These are phyloP conservation scores for Teunomyces stri DNA, from an alignment of 805 yeast genomes.

Conservation along the genomic window DNA sequence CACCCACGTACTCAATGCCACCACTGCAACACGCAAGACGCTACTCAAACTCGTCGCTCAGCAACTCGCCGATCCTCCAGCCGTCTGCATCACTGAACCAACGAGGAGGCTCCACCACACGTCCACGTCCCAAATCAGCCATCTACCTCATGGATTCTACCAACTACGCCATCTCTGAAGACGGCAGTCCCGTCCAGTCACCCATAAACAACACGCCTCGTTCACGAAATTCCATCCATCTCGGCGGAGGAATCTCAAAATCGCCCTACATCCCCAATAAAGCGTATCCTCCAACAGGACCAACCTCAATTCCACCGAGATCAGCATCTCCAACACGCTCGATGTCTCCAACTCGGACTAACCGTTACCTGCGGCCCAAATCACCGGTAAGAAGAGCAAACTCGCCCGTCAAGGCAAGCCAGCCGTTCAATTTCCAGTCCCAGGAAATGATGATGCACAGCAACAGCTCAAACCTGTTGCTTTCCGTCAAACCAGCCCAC, in stretches of 20 bases:
- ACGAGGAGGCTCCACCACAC: slow-evolving; percentile 7
- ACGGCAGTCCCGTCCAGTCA: slow-evolving; percentile 17
- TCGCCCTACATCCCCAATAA: slow-evolving; percentile 16
- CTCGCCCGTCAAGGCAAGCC: slow-evolving; percentile 24
- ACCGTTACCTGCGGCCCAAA: slow-evolving; percentile 27
- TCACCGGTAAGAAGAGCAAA: slow-evolving; percentile 26
- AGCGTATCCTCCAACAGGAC: slow-evolving; percentile 20
- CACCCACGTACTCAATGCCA: slow-evolving; percentile 8
- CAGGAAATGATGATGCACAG: slow-evolving; percentile 38
- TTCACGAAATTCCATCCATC: slow-evolving; percentile 20
- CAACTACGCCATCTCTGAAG: slow-evolving; percentile 28
- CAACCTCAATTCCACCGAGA: slow-evolving; percentile 14
- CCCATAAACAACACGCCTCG: slow-evolving; percentile 17
- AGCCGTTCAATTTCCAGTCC: slow-evolving; percentile 68
- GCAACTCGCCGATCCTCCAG: slow-evolving; percentile 20
- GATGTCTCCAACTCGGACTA: slow-evolving; percentile 25
- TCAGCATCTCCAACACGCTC: slow-evolving; percentile 29
- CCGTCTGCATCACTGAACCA: slow-evolving; percentile 12
- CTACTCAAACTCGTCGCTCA: slow-evolving; percentile 13
- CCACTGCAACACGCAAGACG: slow-evolving; percentile 6
- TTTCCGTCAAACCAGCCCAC: slow-evolving; percentile 53
- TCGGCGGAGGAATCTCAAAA: slow-evolving; percentile 8
- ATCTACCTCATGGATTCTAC: slow-evolving; percentile 28
- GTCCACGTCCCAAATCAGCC: slow-evolving; percentile 38
- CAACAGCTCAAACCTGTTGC: slow-evolving; percentile 21